phyloP scores from a whole-genome alignment of 2,329 filamentous ascomycete species.

The Thelonectria discophora region DNA sequence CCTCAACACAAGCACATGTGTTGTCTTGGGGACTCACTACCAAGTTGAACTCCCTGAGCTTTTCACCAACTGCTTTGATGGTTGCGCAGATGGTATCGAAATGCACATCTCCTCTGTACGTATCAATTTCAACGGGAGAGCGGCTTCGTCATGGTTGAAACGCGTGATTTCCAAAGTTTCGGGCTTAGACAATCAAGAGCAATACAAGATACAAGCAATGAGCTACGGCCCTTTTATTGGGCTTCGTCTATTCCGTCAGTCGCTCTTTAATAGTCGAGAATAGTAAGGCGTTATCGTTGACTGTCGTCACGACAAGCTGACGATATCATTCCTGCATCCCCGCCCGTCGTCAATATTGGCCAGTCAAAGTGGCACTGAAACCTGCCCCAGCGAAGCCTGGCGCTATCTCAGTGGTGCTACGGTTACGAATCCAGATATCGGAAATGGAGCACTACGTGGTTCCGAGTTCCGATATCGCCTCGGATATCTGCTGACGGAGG shows the following conservation, averaged over 20 bases:
- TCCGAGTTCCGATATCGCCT: too few relatives aligned
- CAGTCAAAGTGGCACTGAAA: background rate
- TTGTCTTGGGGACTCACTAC: background rate
- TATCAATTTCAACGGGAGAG: too few relatives aligned
- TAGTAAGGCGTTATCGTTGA: too few relatives aligned
- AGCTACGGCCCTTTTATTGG: too few relatives aligned
- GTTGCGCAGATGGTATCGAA: background rate
- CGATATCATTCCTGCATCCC: background rate
- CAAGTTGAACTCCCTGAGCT: background rate
- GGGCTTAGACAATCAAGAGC: too few relatives aligned
- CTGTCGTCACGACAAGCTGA: background rate
- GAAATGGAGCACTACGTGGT: background rate
- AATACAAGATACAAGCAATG: too few relatives aligned
- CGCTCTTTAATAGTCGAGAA: too few relatives aligned
- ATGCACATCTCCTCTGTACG: background rate
- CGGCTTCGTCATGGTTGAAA: too few relatives aligned
- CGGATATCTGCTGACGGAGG: too few relatives aligned
- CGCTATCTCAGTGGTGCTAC: background rate
- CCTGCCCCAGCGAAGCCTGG: background rate
- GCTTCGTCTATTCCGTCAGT: too few relatives aligned
- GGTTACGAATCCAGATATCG: background rate
- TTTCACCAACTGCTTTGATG: background rate
- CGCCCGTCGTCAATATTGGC: constrained; percentile 1
- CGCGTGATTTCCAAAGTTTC: too few relatives aligned
- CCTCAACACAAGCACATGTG: background rate